phyloP scores from a whole-genome alignment of 306 rosid genomes.

The Sphenostylis stenocarpa region DNA sequence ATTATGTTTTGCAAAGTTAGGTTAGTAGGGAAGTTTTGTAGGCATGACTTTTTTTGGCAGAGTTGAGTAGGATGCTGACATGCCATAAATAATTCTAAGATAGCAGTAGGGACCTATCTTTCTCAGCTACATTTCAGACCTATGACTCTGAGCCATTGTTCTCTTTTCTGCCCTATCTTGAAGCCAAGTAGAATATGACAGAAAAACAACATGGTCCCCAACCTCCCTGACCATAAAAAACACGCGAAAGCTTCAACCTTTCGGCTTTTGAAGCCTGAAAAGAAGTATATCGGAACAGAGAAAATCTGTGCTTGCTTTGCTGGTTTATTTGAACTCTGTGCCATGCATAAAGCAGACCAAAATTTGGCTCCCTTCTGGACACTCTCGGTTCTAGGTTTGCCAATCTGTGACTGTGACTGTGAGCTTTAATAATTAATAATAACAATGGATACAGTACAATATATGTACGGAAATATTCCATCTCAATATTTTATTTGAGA shows the following conservation, averaged over 20 bases:
- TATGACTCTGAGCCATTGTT: neutral
- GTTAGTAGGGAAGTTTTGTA: neutral
- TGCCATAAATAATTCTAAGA: neutral
- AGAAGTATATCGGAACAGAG: neutral
- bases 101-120: neutral
- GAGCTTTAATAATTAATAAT: neutral
- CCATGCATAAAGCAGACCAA: constrained; percentile 8
- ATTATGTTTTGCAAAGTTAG: neutral
- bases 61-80: neutral
- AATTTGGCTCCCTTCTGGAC: constrained; percentile 1
- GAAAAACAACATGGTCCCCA: constrained; percentile 16
- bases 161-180: neutral
- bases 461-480: neutral
- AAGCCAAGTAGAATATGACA: constrained; percentile 26
- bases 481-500: too few species aligned
- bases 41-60: neutral
- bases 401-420: neutral
- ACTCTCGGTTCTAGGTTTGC: neutral
- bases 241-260: constrained; percentile 2
- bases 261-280: neutral
- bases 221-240: neutral
- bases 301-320: neutral
- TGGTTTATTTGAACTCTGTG: neutral
- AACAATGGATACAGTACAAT: neutral
- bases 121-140: constrained; percentile 19